Base-by-base conservation (phyloP, 73 alveolate genomes). In the Blepharisma stoltei region DNA sequence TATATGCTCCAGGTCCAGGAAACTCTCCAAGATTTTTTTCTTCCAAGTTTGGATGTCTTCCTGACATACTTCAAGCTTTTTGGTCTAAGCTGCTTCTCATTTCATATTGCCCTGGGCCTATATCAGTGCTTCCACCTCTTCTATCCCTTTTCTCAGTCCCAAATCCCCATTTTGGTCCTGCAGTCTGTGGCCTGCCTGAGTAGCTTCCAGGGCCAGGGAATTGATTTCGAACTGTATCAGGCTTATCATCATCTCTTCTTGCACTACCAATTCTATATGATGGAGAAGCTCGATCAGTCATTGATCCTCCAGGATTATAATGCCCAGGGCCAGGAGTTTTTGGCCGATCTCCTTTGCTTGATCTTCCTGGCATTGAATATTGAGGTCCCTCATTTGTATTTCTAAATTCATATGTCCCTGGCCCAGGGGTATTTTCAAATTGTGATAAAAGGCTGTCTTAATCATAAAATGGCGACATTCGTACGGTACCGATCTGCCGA, bases 81-180 rank as follows among this genome's bases (percentile, higher is more conserved):
- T 32, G 41, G 3, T 32, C 41, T 32, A 32, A 32, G 41, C 41
- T 32, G 41, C 41, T 32, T 32, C 41, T 32, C 41, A 32, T 32
- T 32, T 78, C 86, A 78, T 78, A 78, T 6, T 71, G 79, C 9
- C 86, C 86, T 20, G 86, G 86, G 41, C 86, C 86, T 9, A 78
- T 77, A 21, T 70, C 60, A 25, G 54, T 78, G 45, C 60, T 78
- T 54, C 66, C 67, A 6, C 71, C 71, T 9, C 23, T 60, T 20
- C 44, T 38, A 18, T 78, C 83, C 45, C 87, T 18, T 49, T 47
- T 50, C 43, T 65, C 43, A 5, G 87, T 14, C 5, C 87, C 87
- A 50, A 80, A 80, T 7, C 83, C 78, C 87, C 87, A 80, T 7
- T 38, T 14, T n/a, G 87, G 87, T 25, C 73, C 73, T 27, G 77